These are phyloP conservation scores for Candida loeiensis DNA, from an alignment of 805 yeast species.

Conservation along the genomic window DNA sequence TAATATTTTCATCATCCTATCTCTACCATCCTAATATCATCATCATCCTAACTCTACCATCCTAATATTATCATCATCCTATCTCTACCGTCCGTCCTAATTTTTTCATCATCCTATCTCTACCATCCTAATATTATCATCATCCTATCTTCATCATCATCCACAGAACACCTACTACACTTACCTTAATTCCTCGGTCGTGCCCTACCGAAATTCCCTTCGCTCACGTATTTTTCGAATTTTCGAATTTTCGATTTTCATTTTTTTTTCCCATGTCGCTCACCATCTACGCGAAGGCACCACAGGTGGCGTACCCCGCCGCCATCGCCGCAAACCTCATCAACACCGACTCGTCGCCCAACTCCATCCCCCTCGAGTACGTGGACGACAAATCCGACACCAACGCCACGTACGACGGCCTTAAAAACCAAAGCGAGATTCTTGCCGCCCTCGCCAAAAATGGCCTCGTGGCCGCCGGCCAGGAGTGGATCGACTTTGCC, in stretches of 20 bases:
- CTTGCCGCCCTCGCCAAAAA: conserved; percentile 44
- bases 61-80: no score
- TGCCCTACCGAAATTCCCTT: no score
- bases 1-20: no score
- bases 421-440: conserved; percentile 41
- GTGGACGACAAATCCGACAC: conserved; percentile 62
- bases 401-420: conserved; percentile 38
- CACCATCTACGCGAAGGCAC: conserved; percentile 82
- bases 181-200: no score
- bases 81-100: no score
- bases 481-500: conserved; percentile 66
- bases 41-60: no score
- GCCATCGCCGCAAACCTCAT: conserved; percentile 75
- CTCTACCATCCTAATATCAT: no score
- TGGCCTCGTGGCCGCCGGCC: conserved; percentile 14
- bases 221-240: no score
- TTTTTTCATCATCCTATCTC: no score
- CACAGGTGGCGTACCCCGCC: conserved; percentile 72
- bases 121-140: no score
- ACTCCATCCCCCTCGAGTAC: conserved; percentile 56
- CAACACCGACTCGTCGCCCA: conserved; percentile 42
- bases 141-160: no score
- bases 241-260: not conserved
- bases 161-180: no score
- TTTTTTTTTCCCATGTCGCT: conserved; percentile 40